A percentile compares a stretch with the other conserved stretches of the same genome.
phyloP scores from a whole-genome alignment of 805 yeast genomes.

The Debaryomyces tyrocola region DNA sequence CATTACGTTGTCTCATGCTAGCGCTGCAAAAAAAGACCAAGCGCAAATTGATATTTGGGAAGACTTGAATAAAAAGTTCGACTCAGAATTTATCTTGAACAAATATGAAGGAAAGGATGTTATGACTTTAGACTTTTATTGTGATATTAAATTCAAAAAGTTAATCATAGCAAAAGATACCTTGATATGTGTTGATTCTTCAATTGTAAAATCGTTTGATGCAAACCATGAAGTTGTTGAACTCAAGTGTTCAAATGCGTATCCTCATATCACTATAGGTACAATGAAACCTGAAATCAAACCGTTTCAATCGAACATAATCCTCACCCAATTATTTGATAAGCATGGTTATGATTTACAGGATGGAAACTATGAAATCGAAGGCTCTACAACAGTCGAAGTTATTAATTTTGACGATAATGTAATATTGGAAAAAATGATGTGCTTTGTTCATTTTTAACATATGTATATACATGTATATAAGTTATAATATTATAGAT shows the following conservation, averaged over 20 bases:
- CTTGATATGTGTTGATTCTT: constrained; percentile 56
- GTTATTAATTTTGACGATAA: constrained; percentile 8
- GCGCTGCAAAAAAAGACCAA: constrained; percentile 7
- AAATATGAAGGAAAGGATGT: constrained; percentile 8
- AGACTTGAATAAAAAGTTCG: constrained; percentile 3
- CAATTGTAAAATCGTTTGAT: constrained; percentile 16
- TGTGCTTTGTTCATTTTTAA: constrained; percentile 11
- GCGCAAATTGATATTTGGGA: constrained; percentile 22
- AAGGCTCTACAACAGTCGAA: constrained; percentile 2
- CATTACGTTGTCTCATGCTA: constrained; percentile 60
- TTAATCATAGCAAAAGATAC: constrained; percentile 49
- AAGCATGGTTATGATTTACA: constrained; percentile 2
- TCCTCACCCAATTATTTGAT: constrained; percentile 1
- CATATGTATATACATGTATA: not conserved
- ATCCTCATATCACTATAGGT: constrained; percentile 74
- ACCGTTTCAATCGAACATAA: constrained; percentile 54
- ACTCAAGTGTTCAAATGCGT: constrained; percentile 11
- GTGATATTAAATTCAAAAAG: constrained; percentile 41
- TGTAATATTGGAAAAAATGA: constrained; percentile 9
- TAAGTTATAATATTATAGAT: not conserved
- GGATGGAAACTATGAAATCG: constrained; percentile 6
- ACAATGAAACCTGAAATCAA: constrained; percentile 43
- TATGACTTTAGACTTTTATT: constrained; percentile 19
- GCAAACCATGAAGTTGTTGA: not conserved
- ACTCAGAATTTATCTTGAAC: constrained; percentile 7